phyloP scores from a whole-genome alignment of 2,329 filamentous ascomycete genomes.

The Zymoseptoria tritici region DNA sequence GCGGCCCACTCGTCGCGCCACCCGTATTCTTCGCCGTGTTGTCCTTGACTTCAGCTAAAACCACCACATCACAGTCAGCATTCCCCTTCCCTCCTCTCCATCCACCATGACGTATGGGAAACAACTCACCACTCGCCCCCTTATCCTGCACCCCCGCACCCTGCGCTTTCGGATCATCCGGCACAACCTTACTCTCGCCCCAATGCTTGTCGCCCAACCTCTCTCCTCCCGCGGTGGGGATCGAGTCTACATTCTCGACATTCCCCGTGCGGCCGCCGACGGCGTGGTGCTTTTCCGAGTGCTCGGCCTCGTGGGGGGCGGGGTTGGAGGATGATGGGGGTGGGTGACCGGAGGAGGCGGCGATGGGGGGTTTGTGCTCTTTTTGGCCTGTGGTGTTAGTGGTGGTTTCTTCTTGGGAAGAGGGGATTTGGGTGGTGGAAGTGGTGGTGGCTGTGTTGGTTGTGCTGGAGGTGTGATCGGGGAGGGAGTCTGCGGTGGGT shows the following conservation, averaged over 20 bases:
- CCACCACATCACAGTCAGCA: not conserved
- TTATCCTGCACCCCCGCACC: not conserved
- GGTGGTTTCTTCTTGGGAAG: not conserved
- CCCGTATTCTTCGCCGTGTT: constrained; percentile 27
- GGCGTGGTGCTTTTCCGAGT: not conserved
- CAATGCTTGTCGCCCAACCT: constrained; percentile 27
- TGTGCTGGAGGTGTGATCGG: not conserved
- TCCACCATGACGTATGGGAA: too few species aligned
- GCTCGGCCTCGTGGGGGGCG: constrained; percentile 4
- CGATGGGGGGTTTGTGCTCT: not conserved
- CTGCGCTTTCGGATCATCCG: constrained; percentile 20
- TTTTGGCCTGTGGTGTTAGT: not conserved
- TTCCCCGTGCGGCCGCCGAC: not conserved
- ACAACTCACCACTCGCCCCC: not conserved
- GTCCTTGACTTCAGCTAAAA: constrained; percentile 17
- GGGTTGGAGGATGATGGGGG: constrained; percentile 1
- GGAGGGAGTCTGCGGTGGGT: not conserved
- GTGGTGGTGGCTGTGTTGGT: not conserved
- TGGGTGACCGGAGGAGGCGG: constrained; percentile 6
- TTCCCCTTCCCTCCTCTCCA: too few species aligned
- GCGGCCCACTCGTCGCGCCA: constrained; percentile 10
- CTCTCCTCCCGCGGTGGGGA: constrained; percentile 28
- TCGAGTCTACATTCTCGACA: constrained; percentile 23
- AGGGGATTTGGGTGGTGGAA: constrained; percentile 3
- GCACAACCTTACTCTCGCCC: constrained; percentile 30